Base-by-base conservation (phyloP, 2,329 filamentous ascomycete species). In the Alternaria viburni region DNA sequence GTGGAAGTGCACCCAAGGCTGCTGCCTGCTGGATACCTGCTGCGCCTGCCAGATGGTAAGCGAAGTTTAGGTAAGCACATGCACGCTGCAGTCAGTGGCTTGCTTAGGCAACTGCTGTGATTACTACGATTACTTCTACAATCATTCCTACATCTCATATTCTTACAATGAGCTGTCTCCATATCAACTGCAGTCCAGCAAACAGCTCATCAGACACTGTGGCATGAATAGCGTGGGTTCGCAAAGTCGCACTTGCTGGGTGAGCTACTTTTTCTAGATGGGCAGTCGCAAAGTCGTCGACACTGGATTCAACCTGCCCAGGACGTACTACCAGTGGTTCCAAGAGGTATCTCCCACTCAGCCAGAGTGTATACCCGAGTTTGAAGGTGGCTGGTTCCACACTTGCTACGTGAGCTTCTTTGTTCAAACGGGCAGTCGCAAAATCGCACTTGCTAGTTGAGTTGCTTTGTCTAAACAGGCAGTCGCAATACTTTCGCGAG, bases 391-490 rank as follows among this genome's bases (percentile, higher is more conserved):
- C n/a, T n/a, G n/a, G n/a, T n/a, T n/a, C n/a, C n/a, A n/a, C 11
- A 32, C 28, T 32, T 32, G 30, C 30, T 15, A 6, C 5, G 13
- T 36, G 32, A 36, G 32, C 1, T 4, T 0, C 32, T 36, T 8
- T 36, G 7, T 36, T 1, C 5, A 9, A 5, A n/a, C 32, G 32
- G 15, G 13, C 13, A 36, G 15, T 36, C 15, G 32, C 32, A 9
- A n/a, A 9, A 15, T 11, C n/a, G n/a, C 36, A 17, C 36, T 41
- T 17, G 36, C 36, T 11, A 17, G 0, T 1, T 41, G 36, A 41
- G n/a, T 1, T 0, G 2, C 9, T 41, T 41, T 17, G 1, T 6
- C 9, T 41, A 5, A 17, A 11, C n/a, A 3, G 5, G 8, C 15
- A 41, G 36, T 41, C n/a, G 36, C n/a, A 5, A 6, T 17, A 17